These are phyloP conservation scores for Calonectria pseudoreteaudii DNA, from an alignment of 2,329 filamentous ascomycete species.

Conservation along the genomic window DNA sequence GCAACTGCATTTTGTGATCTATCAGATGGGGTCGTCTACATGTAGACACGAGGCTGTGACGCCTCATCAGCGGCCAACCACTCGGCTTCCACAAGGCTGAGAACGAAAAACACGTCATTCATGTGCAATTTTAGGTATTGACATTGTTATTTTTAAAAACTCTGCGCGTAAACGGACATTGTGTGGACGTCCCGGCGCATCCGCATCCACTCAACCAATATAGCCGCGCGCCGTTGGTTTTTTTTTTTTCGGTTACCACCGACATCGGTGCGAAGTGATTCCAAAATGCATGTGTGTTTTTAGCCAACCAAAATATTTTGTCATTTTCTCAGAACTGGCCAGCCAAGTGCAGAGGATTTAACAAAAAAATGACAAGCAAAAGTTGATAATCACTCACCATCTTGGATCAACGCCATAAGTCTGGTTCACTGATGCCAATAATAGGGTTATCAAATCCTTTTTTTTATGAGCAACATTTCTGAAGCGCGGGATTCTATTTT, in stretches of 20 bases:
- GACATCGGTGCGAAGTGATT: constrained; percentile 8
- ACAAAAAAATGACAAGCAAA: not conserved
- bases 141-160: not conserved
- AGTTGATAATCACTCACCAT: not conserved
- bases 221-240: not conserved
- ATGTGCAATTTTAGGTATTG: not conserved
- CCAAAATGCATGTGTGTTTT: not conserved
- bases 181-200: not conserved
- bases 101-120: not conserved
- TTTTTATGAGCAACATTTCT: not conserved
- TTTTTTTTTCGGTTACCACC: not conserved
- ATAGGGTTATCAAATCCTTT: not conserved
- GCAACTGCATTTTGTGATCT: constrained; percentile 20
- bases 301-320: not conserved
- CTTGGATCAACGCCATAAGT: not conserved
- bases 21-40: constrained; percentile 14
- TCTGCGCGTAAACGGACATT: not conserved
- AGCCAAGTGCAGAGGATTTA: not conserved
- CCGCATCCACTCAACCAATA: not conserved
- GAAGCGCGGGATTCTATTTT: not conserved
- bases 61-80: constrained; percentile 5
- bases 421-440: not conserved
- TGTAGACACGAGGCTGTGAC: not conserved
- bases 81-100: constrained; percentile 7
- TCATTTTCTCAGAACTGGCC: not conserved